Base-by-base conservation (phyloP, 139 green algal species). In the Asterochloris sp. region DNA sequence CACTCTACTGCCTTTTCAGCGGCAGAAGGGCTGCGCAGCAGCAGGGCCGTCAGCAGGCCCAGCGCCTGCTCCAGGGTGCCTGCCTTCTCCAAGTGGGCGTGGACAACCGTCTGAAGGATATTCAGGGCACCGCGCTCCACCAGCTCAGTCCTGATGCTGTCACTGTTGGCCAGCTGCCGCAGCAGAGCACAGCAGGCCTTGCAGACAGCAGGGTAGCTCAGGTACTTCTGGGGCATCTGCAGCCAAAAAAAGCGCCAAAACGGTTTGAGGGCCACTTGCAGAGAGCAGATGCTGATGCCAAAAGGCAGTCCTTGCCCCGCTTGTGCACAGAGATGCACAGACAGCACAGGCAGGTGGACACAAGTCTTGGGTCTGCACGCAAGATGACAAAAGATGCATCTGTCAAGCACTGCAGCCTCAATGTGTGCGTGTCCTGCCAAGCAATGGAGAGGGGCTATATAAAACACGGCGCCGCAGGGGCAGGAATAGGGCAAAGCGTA, bases 121-220 rank as follows among this genome's bases (percentile, higher is more conserved):
- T 84, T 77, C 29, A 96, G 79, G 0, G 81, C 89, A 13, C 86
- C 91, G 0, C 28, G 29, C 54, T 89, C 90, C 71, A 93, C 90
- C 74, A 96, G 74, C 24, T 87, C 82, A 38, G 29, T 69, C 89
- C 97, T 98, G 78, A 94, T 85, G 29, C 64, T 74, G 83, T 98
- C 95, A 75, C 89, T 95, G 86, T 92, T 92, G 17, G 92, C 89
- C 80, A 98, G 87, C 90, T 98, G 95, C 21, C 94, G 86, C 85
- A 95, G 87, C 69, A 94, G 80, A 4, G 69, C 73, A 74, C 82
- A 81, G 15, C 83, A 38, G 13, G 84, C 13, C 78, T 80, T 74
- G 11, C 75, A 69, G 29, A 86, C n/a, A 0, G 24, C 61, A 13
- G 79, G 79, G 26, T 85, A 73, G 24, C 24, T 61, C 75, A 89